Evolutionary conservation across 2,329 filamentous ascomycete genomes (phyloP).

Genomic region (Phoma sp.): DNA sequence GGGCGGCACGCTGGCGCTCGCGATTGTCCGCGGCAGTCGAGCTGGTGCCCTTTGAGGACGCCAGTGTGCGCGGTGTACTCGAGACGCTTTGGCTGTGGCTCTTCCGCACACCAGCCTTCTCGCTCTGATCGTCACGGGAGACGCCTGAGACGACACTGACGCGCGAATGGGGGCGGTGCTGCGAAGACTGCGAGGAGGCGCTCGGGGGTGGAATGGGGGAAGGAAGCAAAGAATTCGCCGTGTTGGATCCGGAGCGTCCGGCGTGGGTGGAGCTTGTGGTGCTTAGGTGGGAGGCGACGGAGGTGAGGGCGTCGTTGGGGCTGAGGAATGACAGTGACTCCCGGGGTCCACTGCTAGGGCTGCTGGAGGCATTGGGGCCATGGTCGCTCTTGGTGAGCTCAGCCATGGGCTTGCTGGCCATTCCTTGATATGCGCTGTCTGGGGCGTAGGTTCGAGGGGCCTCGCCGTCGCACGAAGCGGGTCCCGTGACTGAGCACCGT

Average conservation of each 20-base stretch:
- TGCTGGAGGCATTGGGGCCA: constrained; percentile 13
- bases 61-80: constrained; percentile 46
- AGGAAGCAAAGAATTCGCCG: constrained; percentile 32
- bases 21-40: constrained; percentile 36
- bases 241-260: constrained; percentile 12
- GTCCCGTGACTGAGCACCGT: constrained; percentile 15
- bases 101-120: constrained; percentile 31
- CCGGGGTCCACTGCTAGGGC: constrained; percentile 3
- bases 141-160: constrained; percentile 36
- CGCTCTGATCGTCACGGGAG: constrained; percentile 35
- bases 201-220: constrained; percentile 42
- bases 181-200: constrained; percentile 34
- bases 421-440: constrained; percentile 21
- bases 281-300: constrained; percentile 18
- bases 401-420: constrained; percentile 39
- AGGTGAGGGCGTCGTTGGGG: constrained; percentile 25
- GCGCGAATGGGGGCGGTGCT: constrained; percentile 41
- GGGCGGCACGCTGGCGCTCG: constrained; percentile 42
- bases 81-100: constrained; percentile 45
- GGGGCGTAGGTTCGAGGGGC: constrained; percentile 22
- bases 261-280: constrained; percentile 14
- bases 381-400: constrained; percentile 38
- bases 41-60: constrained; percentile 40
- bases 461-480: constrained; percentile 29
- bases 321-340: constrained; percentile 20